phyloP scores from a whole-genome alignment of 2,329 filamentous ascomycete genomes.

The Orbilia brochopaga region DNA sequence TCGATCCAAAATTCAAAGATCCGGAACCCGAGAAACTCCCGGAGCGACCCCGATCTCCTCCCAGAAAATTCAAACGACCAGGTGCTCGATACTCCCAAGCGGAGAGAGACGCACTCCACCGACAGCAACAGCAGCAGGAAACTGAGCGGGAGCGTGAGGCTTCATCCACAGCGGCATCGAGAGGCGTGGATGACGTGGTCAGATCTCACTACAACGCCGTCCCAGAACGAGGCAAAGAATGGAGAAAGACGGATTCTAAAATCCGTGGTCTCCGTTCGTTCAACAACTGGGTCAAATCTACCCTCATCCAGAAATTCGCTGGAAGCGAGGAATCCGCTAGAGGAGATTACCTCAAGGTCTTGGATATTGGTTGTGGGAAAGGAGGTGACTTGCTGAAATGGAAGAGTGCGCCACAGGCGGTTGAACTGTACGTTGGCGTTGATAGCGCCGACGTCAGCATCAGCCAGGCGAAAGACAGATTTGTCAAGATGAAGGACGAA shows the following conservation, averaged over 20 bases:
- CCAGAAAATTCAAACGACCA: slow-evolving; percentile 43
- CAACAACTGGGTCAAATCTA: slow-evolving; percentile 99
- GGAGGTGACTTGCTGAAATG: slow-evolving; percentile 95
- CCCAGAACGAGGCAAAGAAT: slow-evolving; percentile 88
- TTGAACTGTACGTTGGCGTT: slow-evolving; percentile 91
- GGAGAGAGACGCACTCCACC: slow-evolving; percentile 32
- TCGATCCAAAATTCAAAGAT: slow-evolving; percentile 33
- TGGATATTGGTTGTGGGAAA: slow-evolving; percentile 96
- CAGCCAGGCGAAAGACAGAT: slow-evolving; percentile 84
- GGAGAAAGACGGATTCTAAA: slow-evolving; percentile 89
- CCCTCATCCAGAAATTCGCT: slow-evolving; percentile 94
- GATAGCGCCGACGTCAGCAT: slow-evolving; percentile 94
- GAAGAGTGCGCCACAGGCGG: slow-evolving; percentile 87
- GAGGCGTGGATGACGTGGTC: slow-evolving; percentile 82
- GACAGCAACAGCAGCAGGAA: slow-evolving; percentile 29
- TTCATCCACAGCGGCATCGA: slow-evolving; percentile 52
- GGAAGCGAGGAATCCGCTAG: slow-evolving; percentile 72
- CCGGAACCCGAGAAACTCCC: slow-evolving; percentile 31
- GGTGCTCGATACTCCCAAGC: slow-evolving; percentile 36
- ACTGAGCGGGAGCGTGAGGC: slow-evolving; percentile 44
- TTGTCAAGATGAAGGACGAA: slow-evolving; percentile 70
- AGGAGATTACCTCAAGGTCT: slow-evolving; percentile 72
- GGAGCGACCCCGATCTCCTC: slow-evolving; percentile 26
- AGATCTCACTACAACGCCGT: slow-evolving; percentile 95
- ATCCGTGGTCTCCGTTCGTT: slow-evolving; percentile 94